Conservation (phyloP, 495 filamentous ascomycete species). For the Delitschia confertaspora region DNA sequence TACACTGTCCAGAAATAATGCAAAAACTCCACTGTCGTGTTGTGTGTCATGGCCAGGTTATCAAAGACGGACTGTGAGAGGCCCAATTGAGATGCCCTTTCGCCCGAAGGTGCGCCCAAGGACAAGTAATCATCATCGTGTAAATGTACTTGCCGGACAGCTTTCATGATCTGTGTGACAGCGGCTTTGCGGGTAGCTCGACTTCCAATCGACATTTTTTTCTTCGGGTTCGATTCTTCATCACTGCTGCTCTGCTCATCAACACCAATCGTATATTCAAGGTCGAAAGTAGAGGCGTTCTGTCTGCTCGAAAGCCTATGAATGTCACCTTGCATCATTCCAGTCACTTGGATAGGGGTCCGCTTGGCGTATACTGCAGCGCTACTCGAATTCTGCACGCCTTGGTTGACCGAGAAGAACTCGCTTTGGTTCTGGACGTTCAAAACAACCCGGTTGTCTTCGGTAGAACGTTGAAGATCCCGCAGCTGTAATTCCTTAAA, state of each 20-base stretch:
- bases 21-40: conserved; percentile 89
- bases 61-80: conserved; percentile 60
- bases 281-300: conserved; percentile 41
- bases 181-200: conserved; percentile 47
- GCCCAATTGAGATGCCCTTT: conserved; percentile 46
- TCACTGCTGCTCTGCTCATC: conserved; percentile 58
- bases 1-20: conserved; percentile 91
- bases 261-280: conserved; percentile 51
- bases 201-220: conserved; percentile 49
- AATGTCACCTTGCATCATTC: conserved; percentile 54
- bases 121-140: conserved; percentile 41
- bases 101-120: conserved; percentile 20
- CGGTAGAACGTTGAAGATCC: conserved; percentile 68
- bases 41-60: conserved; percentile 72
- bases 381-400: conserved; percentile 24
- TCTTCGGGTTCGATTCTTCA: conserved; percentile 39
- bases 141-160: conserved; percentile 45
- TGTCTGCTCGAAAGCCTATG: conserved; percentile 27
- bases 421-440: conserved; percentile 77
- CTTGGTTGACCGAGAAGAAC: conserved; percentile 62
- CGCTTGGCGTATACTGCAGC: conserved; percentile 23
- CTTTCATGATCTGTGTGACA: conserved; percentile 48
- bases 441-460: conserved; percentile 66
- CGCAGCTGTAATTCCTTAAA: conserved; percentile 67
- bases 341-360: conserved; percentile 53